A percentile compares a stretch with the other conserved stretches of the same genome.
Conservation (phyloP, 352 stramenopile genomes). For the Phytopythium helicoides region DNA sequence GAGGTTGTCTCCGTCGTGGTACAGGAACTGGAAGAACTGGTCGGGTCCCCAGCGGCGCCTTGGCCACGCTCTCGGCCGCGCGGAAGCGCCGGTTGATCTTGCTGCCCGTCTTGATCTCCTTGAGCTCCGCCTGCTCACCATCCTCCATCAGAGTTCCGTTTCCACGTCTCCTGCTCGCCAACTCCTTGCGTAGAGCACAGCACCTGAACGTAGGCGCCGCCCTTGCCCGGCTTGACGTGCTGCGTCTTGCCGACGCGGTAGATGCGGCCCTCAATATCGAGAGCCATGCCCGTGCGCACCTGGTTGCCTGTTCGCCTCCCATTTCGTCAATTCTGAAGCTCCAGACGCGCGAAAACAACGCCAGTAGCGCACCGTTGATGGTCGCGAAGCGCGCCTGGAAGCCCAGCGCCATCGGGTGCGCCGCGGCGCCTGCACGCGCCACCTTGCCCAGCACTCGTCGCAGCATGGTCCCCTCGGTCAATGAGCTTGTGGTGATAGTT, state of each 20-base stretch:
- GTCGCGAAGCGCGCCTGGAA: constrained; percentile 49
- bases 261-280: constrained; percentile 82
- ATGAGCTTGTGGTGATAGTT: constrained; percentile 5
- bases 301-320: constrained; percentile 59
- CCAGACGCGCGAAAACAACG: constrained; percentile 1
- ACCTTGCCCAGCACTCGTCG: constrained; percentile 38
- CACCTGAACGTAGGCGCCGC: constrained; percentile 77
- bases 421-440: constrained; percentile 13
- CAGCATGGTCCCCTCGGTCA: constrained; percentile 24
- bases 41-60: constrained; percentile 73
- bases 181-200: neutral
- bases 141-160: neutral
- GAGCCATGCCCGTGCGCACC: constrained; percentile 74
- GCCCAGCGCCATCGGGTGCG: constrained; percentile 11
- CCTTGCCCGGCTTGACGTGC: constrained; percentile 84
- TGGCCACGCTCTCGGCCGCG: constrained; percentile 73
- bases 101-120: constrained; percentile 84
- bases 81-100: constrained; percentile 85
- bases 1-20: constrained; percentile 73
- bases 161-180: neutral
- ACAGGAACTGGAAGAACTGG: constrained; percentile 81
- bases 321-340: constrained; percentile 2
- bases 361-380: constrained; percentile 53
- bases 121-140: constrained; percentile 57
- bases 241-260: constrained; percentile 85